phyloP scores from a whole-genome alignment of 495 filamentous ascomycete species.

The Aspergillus cavernicola region DNA sequence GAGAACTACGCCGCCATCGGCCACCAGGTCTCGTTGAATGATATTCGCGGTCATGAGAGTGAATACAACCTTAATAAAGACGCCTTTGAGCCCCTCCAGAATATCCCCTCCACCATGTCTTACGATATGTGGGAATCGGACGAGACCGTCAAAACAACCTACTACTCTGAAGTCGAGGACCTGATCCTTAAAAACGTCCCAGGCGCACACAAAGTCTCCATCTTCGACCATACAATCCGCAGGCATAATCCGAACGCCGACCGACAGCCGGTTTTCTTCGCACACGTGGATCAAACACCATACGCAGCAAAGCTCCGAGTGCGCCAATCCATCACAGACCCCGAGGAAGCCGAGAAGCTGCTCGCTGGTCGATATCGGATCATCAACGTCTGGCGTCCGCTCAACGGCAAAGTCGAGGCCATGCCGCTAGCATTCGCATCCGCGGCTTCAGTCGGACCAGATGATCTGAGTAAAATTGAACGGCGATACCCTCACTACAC shows the following conservation, averaged over 20 bases:
- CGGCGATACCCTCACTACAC: conserved; percentile 67
- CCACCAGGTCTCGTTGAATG: conserved; percentile 50
- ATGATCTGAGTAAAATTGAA: conserved; percentile 66
- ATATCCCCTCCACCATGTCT: conserved; percentile 40
- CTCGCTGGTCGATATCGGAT: conserved; percentile 67
- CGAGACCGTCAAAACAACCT: conserved; percentile 56
- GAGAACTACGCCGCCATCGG: conserved; percentile 52
- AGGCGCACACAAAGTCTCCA: conserved; percentile 57
- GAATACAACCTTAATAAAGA: conserved; percentile 65
- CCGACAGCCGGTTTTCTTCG: conserved; percentile 61
- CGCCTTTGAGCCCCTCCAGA: conserved; percentile 59
- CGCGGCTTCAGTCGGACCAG: conserved; percentile 52
- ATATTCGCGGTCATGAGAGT: conserved; percentile 62
- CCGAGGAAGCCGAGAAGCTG: conserved; percentile 54
- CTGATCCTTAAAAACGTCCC: conserved; percentile 61
- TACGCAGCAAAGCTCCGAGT: conserved; percentile 59
- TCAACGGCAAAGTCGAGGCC: conserved; percentile 66
- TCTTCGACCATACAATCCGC: conserved; percentile 94
- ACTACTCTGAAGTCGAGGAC: conserved; percentile 76
- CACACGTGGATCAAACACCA: conserved; percentile 81
- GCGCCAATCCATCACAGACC: conserved; percentile 53
- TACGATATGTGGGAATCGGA: conserved; percentile 60
- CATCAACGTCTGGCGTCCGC: conserved; percentile 84
- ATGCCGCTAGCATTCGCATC: conserved; percentile 70
- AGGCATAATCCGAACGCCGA: conserved; percentile 47